Base-by-base conservation (phyloP, 805 yeast genomes). In the Candida tibetensis region DNA sequence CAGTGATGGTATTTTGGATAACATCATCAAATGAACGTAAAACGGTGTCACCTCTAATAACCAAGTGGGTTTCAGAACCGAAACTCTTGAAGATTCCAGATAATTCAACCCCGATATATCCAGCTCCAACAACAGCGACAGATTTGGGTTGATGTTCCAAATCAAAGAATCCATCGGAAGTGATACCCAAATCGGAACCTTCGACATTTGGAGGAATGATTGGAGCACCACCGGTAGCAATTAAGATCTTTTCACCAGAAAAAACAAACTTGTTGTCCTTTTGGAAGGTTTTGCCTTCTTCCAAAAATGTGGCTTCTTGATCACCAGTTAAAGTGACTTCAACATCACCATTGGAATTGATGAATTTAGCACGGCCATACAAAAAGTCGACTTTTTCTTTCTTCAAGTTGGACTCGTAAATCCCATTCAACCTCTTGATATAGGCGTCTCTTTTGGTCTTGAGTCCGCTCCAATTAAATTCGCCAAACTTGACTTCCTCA, bases 91-190 rank as follows among this genome's bases (percentile, higher is more conserved):
- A 91, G 31, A 93, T 89, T 46, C 99, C 99, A 5, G 97, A 85
- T 36, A 93, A 76, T 69, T 93, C 99, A 33, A 89, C 84, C 41
- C 96, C 98, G 59, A 93, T 93, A 68, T 93, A 93, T 30, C 99
- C 99, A 27, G 96, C 96, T 52, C 99, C 99, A 9, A 93, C 96
- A 44, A 93, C 74, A 1, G 95, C 98, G 19, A 91, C 98, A 34
- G 81, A 75, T 64, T 88, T 82, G 36, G 99, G 99, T 66, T 90
- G 97, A 34, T 66, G 56, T 43, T 76, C 82, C 48, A 93, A 71
- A 46, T 76, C 77, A 57, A 93, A 93, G 61, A 93, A 93, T 0
- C 96, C 96, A 60, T 93, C 95, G 15, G 96, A 87, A 37, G 84
- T 80, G 44, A 79, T 82, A 42, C 96, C 97, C 42, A 74, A 71